phyloP scores from a whole-genome alignment of 805 yeast genomes.

The Schizosaccharomyces lindneri region DNA sequence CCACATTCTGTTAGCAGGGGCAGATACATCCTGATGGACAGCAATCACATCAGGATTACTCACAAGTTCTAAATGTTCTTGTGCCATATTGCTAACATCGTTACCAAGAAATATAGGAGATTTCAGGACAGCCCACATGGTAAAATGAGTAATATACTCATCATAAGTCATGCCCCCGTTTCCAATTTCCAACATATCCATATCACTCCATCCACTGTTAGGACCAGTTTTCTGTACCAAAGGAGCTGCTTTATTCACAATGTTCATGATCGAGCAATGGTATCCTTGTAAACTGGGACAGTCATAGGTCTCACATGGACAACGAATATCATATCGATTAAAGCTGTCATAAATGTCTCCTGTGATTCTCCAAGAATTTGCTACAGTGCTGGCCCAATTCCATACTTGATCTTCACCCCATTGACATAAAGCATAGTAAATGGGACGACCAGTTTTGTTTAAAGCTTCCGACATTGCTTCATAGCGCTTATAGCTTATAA shows the following conservation, averaged over 20 bases:
- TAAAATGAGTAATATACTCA: slow-evolving; percentile 14
- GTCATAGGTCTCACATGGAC: slow-evolving; percentile 13
- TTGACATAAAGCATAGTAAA: slow-evolving; percentile 14
- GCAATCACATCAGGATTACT: not conserved
- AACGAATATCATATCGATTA: slow-evolving; percentile 6
- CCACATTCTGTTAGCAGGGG: not conserved
- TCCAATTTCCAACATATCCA: slow-evolving; percentile 15
- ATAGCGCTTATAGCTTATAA: slow-evolving; percentile 12
- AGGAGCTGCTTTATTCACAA: slow-evolving; percentile 11
- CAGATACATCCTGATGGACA: not conserved
- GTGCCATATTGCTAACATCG: slow-evolving; percentile 10
- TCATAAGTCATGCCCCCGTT: slow-evolving; percentile 13
- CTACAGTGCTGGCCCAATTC: slow-evolving; percentile 13
- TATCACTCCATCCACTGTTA: slow-evolving; percentile 13
- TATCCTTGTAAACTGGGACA: slow-evolving; percentile 11
- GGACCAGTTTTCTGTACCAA: slow-evolving; percentile 9
- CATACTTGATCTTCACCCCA: slow-evolving; percentile 15
- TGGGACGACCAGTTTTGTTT: slow-evolving; percentile 12
- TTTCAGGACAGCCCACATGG: slow-evolving; percentile 15
- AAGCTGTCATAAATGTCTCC: slow-evolving; percentile 12
- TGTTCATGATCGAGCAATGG: slow-evolving; percentile 13
- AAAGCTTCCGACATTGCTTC: slow-evolving; percentile 13
- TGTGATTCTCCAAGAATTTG: slow-evolving; percentile 14
- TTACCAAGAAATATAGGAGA: slow-evolving; percentile 14
- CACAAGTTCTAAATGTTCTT: slow-evolving; percentile 9